Percentiles rank a stretch among this genome's conserved stretches.
Conservation (phyloP, 2,329 filamentous ascomycete genomes). For the Exophiala mesophila region DNA sequence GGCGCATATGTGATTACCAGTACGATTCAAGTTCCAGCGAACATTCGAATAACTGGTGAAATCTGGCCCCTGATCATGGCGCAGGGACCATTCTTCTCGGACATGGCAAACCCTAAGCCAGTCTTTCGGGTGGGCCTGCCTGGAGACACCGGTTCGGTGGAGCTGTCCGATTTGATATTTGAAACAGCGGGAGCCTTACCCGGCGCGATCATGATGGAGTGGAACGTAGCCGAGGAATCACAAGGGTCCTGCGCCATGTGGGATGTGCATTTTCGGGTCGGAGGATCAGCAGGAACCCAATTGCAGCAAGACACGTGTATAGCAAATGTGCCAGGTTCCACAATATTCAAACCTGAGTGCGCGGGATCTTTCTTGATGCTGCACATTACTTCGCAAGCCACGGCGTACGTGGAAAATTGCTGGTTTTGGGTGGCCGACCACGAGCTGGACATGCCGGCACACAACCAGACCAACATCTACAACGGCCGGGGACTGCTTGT, state of each 20-base stretch:
- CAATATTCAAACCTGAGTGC: conserved; percentile 61
- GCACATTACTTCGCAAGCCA: conserved; percentile 52
- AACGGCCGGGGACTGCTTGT: conserved; percentile 80
- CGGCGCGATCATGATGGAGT: conserved; percentile 85
- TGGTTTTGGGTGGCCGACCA: conserved; percentile 93
- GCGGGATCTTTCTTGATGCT: conserved; percentile 65
- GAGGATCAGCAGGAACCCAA: conserved; percentile 76
- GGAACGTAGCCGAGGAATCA: conserved; percentile 68
- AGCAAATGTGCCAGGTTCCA: conserved; percentile 63
- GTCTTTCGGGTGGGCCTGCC: conserved; percentile 77
- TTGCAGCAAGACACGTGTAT: conserved; percentile 74
- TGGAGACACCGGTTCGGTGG: conserved; percentile 72
- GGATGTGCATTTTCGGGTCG: conserved; percentile 94
- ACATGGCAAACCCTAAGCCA: conserved; percentile 71
- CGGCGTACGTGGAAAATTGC: conserved; percentile 78
- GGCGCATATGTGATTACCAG: conserved; percentile 58
- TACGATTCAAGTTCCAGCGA: conserved; percentile 60
- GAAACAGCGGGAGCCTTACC: conserved; percentile 77
- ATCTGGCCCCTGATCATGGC: conserved; percentile 89
- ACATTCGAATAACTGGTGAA: conserved; percentile 84
- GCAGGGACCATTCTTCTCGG: conserved; percentile 65
- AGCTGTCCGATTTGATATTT: conserved; percentile 84
- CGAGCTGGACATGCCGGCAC: conserved; percentile 70
- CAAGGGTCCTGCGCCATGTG: conserved; percentile 72
- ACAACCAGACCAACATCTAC: conserved; percentile 69